Conservation (phyloP, 2,329 filamentous ascomycete species). For the Colletotrichum navitas region DNA sequence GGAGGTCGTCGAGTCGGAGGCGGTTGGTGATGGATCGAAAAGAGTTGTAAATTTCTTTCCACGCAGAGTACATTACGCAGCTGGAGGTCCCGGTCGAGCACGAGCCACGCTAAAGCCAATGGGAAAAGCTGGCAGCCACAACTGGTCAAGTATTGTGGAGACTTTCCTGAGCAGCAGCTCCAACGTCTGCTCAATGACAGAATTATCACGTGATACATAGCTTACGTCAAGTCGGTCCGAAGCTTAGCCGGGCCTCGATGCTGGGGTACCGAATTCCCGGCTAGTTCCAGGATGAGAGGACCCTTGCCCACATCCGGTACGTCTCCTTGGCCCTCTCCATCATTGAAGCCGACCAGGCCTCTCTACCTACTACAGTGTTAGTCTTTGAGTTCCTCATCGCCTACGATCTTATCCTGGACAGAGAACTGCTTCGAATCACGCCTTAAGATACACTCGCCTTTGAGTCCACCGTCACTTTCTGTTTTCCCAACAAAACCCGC, state of each 20-base stretch:
- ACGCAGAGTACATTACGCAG: slow-evolving; percentile 42
- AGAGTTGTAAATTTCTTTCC: slow-evolving; percentile 44
- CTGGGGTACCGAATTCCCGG: slow-evolving; percentile 16
- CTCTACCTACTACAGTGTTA: slow-evolving; percentile 22
- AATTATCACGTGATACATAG: slow-evolving; percentile 18
- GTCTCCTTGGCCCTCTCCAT: slow-evolving; percentile 27
- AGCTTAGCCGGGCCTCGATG: slow-evolving; percentile 29
- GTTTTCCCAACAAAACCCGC: neutral
- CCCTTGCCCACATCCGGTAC: slow-evolving; percentile 38
- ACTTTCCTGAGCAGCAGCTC: slow-evolving; percentile 10
- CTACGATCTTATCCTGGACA: slow-evolving; percentile 6
- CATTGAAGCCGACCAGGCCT: slow-evolving; percentile 26
- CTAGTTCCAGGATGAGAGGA: slow-evolving; percentile 23
- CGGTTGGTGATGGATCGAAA: slow-evolving; percentile 30
- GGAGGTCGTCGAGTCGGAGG: slow-evolving; percentile 36
- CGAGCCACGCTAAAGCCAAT: slow-evolving; percentile 38
- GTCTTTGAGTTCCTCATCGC: slow-evolving; percentile 18
- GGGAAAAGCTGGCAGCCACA: slow-evolving; percentile 29
- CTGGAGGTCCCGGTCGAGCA: slow-evolving; percentile 37
- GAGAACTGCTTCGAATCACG: neutral
- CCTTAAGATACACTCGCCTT: slow-evolving; percentile 3
- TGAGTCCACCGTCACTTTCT: neutral
- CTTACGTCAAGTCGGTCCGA: slow-evolving; percentile 25
- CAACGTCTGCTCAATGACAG: slow-evolving; percentile 2
- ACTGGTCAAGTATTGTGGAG: slow-evolving; percentile 22